Conservation (phyloP, 345 rosid species). For the Salix udensis region DNA sequence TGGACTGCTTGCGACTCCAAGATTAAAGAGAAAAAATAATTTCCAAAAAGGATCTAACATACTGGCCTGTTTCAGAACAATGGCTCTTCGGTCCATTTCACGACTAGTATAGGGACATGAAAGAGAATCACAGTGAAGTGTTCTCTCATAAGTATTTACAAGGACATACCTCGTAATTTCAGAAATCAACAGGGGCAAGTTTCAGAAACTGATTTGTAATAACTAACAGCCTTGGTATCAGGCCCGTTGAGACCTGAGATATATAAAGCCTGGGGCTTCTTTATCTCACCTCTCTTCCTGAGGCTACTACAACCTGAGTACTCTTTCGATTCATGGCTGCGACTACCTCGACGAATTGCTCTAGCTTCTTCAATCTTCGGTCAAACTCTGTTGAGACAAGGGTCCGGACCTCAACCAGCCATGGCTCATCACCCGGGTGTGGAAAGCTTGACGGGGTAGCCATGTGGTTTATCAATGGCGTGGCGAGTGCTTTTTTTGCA, state of each 20-base stretch:
- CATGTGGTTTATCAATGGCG: constrained; percentile 57
- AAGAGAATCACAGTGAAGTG: not conserved
- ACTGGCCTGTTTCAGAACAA: not conserved
- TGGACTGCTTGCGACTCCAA: not conserved
- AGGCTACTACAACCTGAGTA: not conserved
- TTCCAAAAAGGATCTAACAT: not conserved
- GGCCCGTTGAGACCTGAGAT: not conserved
- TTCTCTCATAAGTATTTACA: not conserved
- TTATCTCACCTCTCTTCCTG: not conserved
- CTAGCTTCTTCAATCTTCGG: constrained; percentile 32
- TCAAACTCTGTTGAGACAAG: constrained; percentile 26
- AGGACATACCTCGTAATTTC: not conserved
- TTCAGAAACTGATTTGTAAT: not conserved
- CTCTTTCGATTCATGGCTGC: constrained; percentile 36
- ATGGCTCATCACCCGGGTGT: constrained; percentile 34
- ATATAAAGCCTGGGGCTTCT: not conserved
- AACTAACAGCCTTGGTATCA: not conserved
- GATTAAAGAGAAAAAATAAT: not conserved
- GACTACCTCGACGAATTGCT: constrained; percentile 32
- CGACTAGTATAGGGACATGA: not conserved
- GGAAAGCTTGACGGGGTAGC: constrained; percentile 60
- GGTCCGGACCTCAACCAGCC: constrained; percentile 26
- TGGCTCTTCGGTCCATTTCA: not conserved
- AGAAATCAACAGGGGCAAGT: constrained; percentile 1
- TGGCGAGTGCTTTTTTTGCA: constrained; percentile 53